These are phyloP conservation scores for Yamadazyma sp. DNA, from an alignment of 805 yeast species.

Conservation along the genomic window DNA sequence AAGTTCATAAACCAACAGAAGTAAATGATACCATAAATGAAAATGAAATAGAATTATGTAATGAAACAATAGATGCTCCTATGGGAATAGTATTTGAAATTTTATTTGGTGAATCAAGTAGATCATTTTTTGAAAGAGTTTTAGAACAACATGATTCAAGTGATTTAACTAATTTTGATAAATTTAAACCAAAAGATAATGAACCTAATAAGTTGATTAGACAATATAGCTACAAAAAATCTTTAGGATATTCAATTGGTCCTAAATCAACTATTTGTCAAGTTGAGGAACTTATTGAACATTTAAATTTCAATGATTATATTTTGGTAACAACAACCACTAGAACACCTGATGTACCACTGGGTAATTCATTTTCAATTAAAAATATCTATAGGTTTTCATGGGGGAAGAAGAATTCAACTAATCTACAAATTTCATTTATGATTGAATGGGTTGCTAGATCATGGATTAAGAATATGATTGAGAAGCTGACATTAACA, in stretches of 20 bases:
- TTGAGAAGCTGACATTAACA: slow-evolving; percentile 77
- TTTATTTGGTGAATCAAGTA: slow-evolving; percentile 61
- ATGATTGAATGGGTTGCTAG: slow-evolving; percentile 86
- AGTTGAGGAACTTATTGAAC: slow-evolving; percentile 54
- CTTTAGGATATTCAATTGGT: slow-evolving; percentile 78
- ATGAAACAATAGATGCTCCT: slow-evolving; percentile 61
- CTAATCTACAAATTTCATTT: slow-evolving; percentile 63
- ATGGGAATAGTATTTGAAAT: slow-evolving; percentile 71
- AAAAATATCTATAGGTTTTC: slow-evolving; percentile 67
- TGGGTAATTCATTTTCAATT: slow-evolving; percentile 78
- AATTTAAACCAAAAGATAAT: slow-evolving; percentile 30
- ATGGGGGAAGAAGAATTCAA: slow-evolving; percentile 68
- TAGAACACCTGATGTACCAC: slow-evolving; percentile 91
- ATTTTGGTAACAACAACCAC: slow-evolving; percentile 63
- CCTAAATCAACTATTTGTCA: slow-evolving; percentile 88
- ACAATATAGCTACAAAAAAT: slow-evolving; percentile 66
- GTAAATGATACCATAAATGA: slow-evolving; percentile 15
- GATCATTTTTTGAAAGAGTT: slow-evolving; percentile 33
- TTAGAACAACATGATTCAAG: slow-evolving; percentile 46
- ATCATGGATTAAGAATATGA: slow-evolving; percentile 87
- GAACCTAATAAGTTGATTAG: slow-evolving; percentile 45
- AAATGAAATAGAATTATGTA: slow-evolving; percentile 46
- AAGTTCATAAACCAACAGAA: slow-evolving; percentile 56
- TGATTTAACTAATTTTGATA: slow-evolving; percentile 38
- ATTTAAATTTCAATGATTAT: slow-evolving; percentile 50